Base-by-base conservation (phyloP, 2,329 filamentous ascomycete genomes). In the Alternaria postmessia region DNA sequence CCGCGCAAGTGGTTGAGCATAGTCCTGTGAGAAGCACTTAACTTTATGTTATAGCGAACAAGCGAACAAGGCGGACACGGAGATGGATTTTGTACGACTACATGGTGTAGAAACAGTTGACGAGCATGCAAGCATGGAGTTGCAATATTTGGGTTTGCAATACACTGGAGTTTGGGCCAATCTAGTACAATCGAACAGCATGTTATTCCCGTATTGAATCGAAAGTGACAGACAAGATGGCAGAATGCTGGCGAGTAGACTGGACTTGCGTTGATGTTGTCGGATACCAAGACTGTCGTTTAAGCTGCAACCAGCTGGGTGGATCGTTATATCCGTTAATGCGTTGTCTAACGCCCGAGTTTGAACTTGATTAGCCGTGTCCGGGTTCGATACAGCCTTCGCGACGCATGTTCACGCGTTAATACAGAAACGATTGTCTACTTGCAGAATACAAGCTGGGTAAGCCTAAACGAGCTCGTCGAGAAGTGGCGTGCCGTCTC, bases 1-100 rank as follows among this genome's bases (percentile, higher is more conserved):
- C 64, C 93, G 93, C 84, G 89, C 86, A 83, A 88, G 85, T 81
- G 87, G 86, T 59, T 81, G 73, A 77, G 46, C 32, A 24, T n/a
- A 49, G 34, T 24, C 32, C 16, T 34, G 8, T 24, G 20, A 24
- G 5, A 38, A 32, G 36, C 30, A 26, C 46, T 36, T 18, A n/a
- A 26, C 32, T 49, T 32, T 26, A 49, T 20, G 30, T 49, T 4
- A 12, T 24, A 16, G 39, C 39, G 39, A 24, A 42, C 20, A 42
- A 42, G 39, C 39, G 20, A 16, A 16, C 20, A 18, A 49, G 62
- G 28, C 43, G 30, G 38, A 42, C 34, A 39, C 20, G 46, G 42
- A 39, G 49, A 44, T 46, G 39, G 39, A 52, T 59, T 36, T 47
- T 76, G 75, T 76, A 77, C 63, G 64, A 75, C 59, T 72, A 76